Evolutionary conservation across 257 asterid genomes (phyloP).

Genomic region (Henckelia pumila): DNA sequence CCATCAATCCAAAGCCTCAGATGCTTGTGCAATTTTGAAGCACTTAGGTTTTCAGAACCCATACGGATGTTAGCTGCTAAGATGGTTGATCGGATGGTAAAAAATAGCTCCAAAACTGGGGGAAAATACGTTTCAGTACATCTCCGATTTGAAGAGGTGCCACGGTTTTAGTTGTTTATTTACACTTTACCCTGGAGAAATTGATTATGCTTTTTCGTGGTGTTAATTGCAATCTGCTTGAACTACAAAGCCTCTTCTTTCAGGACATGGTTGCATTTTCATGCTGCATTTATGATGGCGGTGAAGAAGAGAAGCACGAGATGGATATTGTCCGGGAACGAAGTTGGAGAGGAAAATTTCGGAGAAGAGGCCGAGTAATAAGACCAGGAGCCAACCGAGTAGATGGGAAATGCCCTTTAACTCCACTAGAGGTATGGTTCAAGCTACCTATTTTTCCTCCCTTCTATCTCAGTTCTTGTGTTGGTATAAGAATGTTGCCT

Average conservation of each 20-base stretch:
- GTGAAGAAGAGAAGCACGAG: conserved; percentile 86
- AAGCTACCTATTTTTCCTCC: background rate
- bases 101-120: conserved; percentile 63
- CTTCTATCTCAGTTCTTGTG: background rate
- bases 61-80: conserved; percentile 95
- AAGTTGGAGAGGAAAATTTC: conserved; percentile 98
- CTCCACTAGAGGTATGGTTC: conserved; percentile 82
- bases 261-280: conserved; percentile 99
- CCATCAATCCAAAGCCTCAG: conserved; percentile 79
- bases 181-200: background rate
- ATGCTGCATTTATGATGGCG: conserved; percentile 94
- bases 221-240: background rate
- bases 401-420: conserved; percentile 95
- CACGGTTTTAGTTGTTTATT: conserved; percentile 8
- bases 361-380: conserved; percentile 85
- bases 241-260: background rate
- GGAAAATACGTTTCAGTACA: conserved; percentile 87
- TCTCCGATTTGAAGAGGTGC: conserved; percentile 98
- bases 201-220: background rate
- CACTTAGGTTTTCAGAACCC: conserved; percentile 89
- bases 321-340: conserved; percentile 98
- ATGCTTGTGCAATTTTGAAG: conserved; percentile 95
- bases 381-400: conserved; percentile 92
- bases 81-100: conserved; percentile 94
- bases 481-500: background rate